Conservation (phyloP, 331 rosid genomes). For the Malus hybrid region DNA sequence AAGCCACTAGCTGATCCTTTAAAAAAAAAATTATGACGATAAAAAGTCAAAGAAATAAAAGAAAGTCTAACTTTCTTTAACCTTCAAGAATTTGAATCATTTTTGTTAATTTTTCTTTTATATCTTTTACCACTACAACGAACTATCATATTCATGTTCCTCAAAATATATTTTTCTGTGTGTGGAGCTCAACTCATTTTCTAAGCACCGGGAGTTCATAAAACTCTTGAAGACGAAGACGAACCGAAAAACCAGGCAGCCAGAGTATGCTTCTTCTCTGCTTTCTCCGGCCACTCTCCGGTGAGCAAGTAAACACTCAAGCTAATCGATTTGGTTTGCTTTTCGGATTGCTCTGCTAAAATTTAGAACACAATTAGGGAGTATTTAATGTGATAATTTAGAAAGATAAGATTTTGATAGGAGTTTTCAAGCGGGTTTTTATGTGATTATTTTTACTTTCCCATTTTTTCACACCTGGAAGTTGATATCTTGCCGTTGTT, state of each 20-base stretch:
- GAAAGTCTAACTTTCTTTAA: too few species aligned
- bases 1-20: too few species aligned
- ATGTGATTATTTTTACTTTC: background rate
- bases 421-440: background rate
- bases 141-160: too few species aligned
- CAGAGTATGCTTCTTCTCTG: background rate
- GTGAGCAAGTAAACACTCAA: background rate
- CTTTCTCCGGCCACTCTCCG: conserved; percentile 9
- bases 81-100: too few species aligned
- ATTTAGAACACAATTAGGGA: background rate
- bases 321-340: background rate
- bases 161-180: too few species aligned
- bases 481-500: background rate
- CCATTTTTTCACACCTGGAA: background rate
- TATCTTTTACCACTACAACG: too few species aligned
- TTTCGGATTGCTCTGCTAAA: background rate
- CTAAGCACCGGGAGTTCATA: too few species aligned
- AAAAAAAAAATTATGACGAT: too few species aligned
- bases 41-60: too few species aligned
- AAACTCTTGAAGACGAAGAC: background rate
- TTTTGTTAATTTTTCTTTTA: too few species aligned
- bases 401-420: conserved; percentile 4
- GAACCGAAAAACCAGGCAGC: background rate
- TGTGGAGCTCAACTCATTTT: too few species aligned
- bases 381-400: background rate